A percentile compares a stretch with the other conserved stretches of the same genome.
Conservation (phyloP, 2,329 filamentous ascomycete genomes). For the Neofusicoccum sp. region DNA sequence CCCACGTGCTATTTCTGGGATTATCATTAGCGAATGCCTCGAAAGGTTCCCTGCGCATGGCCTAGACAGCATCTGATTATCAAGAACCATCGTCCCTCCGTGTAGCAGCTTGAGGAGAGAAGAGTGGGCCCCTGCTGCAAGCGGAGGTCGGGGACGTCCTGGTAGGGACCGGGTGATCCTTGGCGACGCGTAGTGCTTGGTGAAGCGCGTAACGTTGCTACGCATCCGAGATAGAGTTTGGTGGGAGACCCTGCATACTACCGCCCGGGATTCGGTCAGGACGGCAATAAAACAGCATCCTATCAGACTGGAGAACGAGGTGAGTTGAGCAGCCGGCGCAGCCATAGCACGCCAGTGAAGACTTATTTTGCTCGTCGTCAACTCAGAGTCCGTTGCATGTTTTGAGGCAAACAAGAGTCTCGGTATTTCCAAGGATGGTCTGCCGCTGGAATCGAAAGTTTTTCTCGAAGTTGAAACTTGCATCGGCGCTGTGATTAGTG, state of each 20-base stretch:
- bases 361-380: neutral
- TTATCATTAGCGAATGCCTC: too few relatives aligned
- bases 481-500: neutral
- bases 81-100: too few relatives aligned
- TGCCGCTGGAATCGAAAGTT: neutral
- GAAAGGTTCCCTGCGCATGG: too few relatives aligned
- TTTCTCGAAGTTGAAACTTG: neutral
- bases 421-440: neutral
- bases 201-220: neutral
- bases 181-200: too few relatives aligned
- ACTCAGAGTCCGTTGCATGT: neutral
- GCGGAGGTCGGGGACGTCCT: too few relatives aligned
- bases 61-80: too few relatives aligned
- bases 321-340: neutral
- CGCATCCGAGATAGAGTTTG: neutral
- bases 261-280: neutral
- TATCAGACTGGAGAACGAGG: neutral
- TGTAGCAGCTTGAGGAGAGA: too few relatives aligned
- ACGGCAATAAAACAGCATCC: neutral
- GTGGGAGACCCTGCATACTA: neutral
- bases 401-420: neutral
- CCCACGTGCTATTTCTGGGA: too few relatives aligned
- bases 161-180: too few relatives aligned
- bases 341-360: neutral
- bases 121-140: too few relatives aligned